A percentile compares a stretch with the other conserved stretches of the same genome.
phyloP scores from a whole-genome alignment of 805 yeast genomes.

The Candida wancherniae region DNA sequence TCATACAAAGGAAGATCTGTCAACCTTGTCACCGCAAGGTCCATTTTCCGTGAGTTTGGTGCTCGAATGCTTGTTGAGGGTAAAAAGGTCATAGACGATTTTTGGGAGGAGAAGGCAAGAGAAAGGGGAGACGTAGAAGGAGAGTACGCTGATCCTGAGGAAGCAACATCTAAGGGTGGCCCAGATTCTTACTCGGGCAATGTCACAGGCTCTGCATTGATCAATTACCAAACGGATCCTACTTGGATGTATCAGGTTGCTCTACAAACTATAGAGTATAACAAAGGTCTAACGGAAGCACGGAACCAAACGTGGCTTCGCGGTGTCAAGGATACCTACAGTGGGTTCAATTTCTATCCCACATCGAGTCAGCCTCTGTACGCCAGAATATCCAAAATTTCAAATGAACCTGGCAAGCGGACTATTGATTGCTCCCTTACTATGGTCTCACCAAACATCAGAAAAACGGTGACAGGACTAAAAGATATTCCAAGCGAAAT shows the following conservation, averaged over 20 bases:
- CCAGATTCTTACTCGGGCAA: conserved; percentile 24
- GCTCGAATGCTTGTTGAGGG: conserved; percentile 79
- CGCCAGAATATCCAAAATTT: conserved; percentile 26
- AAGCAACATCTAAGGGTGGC: conserved; percentile 14
- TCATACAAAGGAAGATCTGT: conserved; percentile 89
- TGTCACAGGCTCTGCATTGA: conserved; percentile 38
- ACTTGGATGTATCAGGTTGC: conserved; percentile 87
- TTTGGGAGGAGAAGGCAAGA: conserved; percentile 63
- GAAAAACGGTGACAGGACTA: conserved; percentile 61
- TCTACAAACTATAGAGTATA: conserved; percentile 67
- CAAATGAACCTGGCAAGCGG: conserved; percentile 23
- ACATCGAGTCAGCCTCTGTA: conserved; percentile 65
- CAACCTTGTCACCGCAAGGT: conserved; percentile 85
- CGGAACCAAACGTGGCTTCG: conserved; percentile 51
- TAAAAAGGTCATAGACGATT: conserved; percentile 77
- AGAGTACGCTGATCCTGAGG: conserved; percentile 59
- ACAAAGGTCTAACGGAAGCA: conserved; percentile 53
- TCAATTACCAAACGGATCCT: conserved; percentile 50
- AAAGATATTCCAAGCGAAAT: conserved; percentile 52
- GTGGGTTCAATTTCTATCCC: conserved; percentile 79
- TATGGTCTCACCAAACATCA: conserved; percentile 41
- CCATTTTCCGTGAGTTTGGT: conserved; percentile 89
- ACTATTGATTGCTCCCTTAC: conserved; percentile 37
- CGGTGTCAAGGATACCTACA: conserved; percentile 75
- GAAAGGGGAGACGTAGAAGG: conserved; percentile 67